Evolutionary conservation across 108 stramenopile species (phyloP), one percentile per base, ranked within the genome.

Genomic region (Licmophora abbreviata): DNA sequence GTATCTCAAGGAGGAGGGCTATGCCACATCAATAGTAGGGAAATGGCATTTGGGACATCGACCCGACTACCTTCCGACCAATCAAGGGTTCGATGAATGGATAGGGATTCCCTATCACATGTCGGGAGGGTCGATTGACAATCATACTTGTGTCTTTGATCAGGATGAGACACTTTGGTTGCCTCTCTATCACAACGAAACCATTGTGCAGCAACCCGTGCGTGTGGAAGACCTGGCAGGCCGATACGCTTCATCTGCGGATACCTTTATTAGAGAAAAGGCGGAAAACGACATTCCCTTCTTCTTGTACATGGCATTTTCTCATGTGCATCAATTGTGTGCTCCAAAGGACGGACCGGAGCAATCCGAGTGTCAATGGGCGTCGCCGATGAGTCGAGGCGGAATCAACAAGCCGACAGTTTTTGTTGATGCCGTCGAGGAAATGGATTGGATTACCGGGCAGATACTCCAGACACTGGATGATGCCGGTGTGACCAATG

Each of bases 11-110:
- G 62, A 49, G 8, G 55, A 51, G 28, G 79, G 79, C 36, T 90
- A 90, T 59, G 61, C 73, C 0, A 85, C 88, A 2, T 68, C 62
- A 22, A 79, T 82, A 45, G 66, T 85, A 31, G 88, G 86, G 6
- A 88, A 88, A 53, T 88, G 86, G 86, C 82, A 88, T 56, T 58
- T 88, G 17, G 86, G 86, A 11, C 77, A 79, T 18, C 45, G 67
- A 15, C 51, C 53, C 22, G 61, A 48, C 8, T 77, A 54, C 53
- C 52, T 84, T 14, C 88, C 83, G 14, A 76, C 78, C 9, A 63
- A 81, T 18, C 79, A 76, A 45, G 88, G 88, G 7, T 90, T 90
- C 59, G 88, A 90, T 45, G 51, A 61, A 25, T 88, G 74, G 80
- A 62, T 81, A 34, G 87, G 87, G 20, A 75, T 87, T 40, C 81